Evolutionary conservation across 1,284 basidiomycete species (phyloP).

Genomic region (Irpex rosettiformis): DNA sequence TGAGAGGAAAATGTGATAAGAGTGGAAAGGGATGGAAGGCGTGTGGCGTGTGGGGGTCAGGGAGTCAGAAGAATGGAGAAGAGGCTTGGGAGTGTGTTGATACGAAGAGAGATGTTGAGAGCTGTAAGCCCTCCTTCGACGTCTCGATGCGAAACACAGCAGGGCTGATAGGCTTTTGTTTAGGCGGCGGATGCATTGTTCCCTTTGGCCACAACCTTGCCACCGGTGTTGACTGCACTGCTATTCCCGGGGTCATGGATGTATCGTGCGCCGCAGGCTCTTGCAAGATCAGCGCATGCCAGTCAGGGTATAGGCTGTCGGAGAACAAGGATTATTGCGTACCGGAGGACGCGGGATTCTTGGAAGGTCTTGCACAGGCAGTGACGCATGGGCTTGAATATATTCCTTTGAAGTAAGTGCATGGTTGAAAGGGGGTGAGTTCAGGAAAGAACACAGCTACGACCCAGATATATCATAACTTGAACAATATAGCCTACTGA

Average conservation of each 20-base stretch:
- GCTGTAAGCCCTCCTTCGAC: constrained; percentile 33
- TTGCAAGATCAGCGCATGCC: constrained; percentile 46
- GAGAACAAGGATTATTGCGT: too few species aligned
- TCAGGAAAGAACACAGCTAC: too few species aligned
- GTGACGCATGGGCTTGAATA: too few species aligned
- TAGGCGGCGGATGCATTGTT: too few species aligned
- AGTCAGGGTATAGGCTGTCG: constrained; percentile 14
- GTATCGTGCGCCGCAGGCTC: constrained; percentile 43
- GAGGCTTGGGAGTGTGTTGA: constrained; percentile 48
- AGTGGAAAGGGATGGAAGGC: constrained; percentile 29
- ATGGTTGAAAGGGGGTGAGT: too few species aligned
- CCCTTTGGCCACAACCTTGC: too few species aligned
- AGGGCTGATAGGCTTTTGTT: too few species aligned
- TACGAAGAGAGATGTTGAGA: constrained; percentile 43
- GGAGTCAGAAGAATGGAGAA: constrained; percentile 15
- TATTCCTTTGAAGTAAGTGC: too few species aligned
- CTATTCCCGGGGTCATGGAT: constrained; percentile 44
- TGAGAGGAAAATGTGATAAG: background rate
- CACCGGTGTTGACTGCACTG: constrained; percentile 41
- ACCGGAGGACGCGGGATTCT: too few species aligned
- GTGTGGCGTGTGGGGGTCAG: constrained; percentile 36
- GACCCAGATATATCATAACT: too few species aligned
- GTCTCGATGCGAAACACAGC: background rate
- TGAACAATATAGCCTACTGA: too few species aligned
- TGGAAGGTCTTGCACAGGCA: too few species aligned